Evolutionary conservation across 1,284 basidiomycete species (phyloP).

Genomic region (Tylopilus sp.): DNA sequence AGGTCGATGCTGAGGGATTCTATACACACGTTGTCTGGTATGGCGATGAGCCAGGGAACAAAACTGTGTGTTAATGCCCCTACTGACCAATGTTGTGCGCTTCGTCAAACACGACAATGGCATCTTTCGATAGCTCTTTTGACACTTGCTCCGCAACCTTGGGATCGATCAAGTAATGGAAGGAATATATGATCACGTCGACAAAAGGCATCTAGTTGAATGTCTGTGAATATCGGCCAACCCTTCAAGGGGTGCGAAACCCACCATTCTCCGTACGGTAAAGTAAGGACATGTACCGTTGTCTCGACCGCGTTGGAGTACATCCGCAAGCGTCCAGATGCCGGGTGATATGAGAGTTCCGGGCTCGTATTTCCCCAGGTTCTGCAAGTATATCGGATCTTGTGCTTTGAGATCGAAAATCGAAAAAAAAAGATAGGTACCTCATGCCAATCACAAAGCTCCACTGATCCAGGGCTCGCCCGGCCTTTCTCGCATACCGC

Average conservation of each 20-base stretch:
- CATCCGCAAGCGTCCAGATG: constrained; percentile 93
- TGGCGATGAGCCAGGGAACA: constrained; percentile 1
- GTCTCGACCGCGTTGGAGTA: constrained; percentile 85
- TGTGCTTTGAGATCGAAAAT: background rate
- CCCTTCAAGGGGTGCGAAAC: constrained; percentile 15
- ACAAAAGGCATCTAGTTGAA: constrained; percentile 85
- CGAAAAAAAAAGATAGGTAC: constrained; percentile 41
- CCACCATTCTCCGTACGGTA: constrained; percentile 91
- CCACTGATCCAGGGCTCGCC: constrained; percentile 86
- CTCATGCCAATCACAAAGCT: constrained; percentile 95
- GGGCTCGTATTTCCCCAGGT: constrained; percentile 75
- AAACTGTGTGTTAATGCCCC: background rate
- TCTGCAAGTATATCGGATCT: constrained; percentile 38
- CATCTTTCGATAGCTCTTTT: constrained; percentile 95
- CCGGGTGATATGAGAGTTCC: constrained; percentile 85
- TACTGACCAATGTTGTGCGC: constrained; percentile 94
- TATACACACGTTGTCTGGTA: constrained; percentile 94
- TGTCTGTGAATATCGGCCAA: constrained; percentile 6
- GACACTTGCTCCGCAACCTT: constrained; percentile 99
- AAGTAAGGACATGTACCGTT: constrained; percentile 95
- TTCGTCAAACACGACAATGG: constrained; percentile 99
- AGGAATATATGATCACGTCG: constrained; percentile 97
- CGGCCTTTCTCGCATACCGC: constrained; percentile 84
- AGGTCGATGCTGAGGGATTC: constrained; percentile 98
- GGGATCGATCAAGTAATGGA: constrained; percentile 97